phyloP scores from a whole-genome alignment of 2,329 filamentous ascomycete species.

The Penicillium sp. region DNA sequence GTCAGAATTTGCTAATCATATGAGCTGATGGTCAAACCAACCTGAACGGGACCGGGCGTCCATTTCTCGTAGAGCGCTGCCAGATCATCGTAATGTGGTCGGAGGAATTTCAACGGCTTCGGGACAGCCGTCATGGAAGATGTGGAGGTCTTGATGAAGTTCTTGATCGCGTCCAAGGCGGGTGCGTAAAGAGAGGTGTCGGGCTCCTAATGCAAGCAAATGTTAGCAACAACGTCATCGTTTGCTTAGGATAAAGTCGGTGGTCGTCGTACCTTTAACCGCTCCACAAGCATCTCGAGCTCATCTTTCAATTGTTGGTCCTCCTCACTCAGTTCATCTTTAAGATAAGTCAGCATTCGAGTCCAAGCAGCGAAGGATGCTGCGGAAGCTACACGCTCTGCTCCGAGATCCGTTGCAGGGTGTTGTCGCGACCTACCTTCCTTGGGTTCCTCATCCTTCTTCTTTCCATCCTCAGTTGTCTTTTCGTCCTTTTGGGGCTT shows the following conservation, averaged over 20 bases:
- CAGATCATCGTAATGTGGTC: constrained; percentile 90
- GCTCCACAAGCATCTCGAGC: constrained; percentile 95
- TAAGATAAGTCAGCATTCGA: constrained; percentile 35
- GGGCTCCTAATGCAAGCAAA: constrained; percentile 58
- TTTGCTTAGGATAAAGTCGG: constrained; percentile 3
- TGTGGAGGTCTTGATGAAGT: constrained; percentile 96
- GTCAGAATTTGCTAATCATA: constrained; percentile 10
- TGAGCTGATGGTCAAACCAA: constrained; percentile 35
- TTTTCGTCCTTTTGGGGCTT: constrained; percentile 62
- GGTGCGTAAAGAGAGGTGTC: constrained; percentile 85
- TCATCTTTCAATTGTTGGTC: constrained; percentile 98
- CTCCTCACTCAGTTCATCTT: constrained; percentile 93
- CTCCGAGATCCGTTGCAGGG: constrained; percentile 1
- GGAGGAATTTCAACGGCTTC: constrained; percentile 94
- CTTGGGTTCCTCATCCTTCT: constrained; percentile 65
- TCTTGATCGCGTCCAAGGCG: constrained; percentile 93
- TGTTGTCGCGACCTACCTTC: constrained; percentile 46
- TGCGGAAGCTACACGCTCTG: constrained; percentile 11
- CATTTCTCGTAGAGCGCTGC: constrained; percentile 85
- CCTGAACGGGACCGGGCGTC: constrained; percentile 79
- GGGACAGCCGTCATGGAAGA: constrained; percentile 99
- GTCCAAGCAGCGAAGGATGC: constrained; percentile 24
- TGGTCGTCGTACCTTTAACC: constrained; percentile 64
- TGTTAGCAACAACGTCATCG: constrained; percentile 27
- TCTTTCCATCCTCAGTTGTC: constrained; percentile 62